Base-by-base conservation (phyloP, 2,329 filamentous ascomycete species). In the Diaporthe caulivora region DNA sequence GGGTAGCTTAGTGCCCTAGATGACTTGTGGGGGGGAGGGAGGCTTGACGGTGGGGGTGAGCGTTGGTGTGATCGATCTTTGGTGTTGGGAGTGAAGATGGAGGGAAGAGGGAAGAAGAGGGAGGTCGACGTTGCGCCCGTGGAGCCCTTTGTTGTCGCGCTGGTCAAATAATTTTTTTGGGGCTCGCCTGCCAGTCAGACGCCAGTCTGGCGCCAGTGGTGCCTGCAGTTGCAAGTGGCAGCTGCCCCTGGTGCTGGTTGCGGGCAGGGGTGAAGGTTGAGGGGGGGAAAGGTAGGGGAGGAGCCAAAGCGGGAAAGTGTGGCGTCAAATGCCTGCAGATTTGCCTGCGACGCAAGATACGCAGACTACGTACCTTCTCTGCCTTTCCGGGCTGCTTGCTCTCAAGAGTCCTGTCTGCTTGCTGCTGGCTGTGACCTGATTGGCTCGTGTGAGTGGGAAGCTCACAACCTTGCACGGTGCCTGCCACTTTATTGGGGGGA, bases 1-100 rank as follows among this genome's bases (percentile, higher is more conserved):
- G 93, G 93, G 93, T 95, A 94, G 93, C 93, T 95, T 90, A 86
- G 93, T 94, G 93, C 93, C 93, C 93, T 95, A 95, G 93, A 92
- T 84, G 85, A 81, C 81, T 80, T 81, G 83, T 70, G 60, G 81
- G 77, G 77, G 79, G 77, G 76, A 80, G 77, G 77, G 80, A 78
- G 78, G 76, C 76, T 77, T 79, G 77, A 77, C 76, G 76, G 72
- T 67, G 81, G 82, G 82, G 83, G 82, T 85, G 83, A 82, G 81
- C 81, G 81, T 77, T 77, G 76, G 75, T 78, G 73, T 77, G 78
- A 80, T 79, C 80, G 81, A 81, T 82, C 78, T 80, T 81, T 72
- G 72, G 49, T 74, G 73, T 76, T 77, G 74, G 76, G 78, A 78
- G 78, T 80, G 79, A 81, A 82, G 80, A 81, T 78, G 79, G 76